Evolutionary conservation across 768 basidiomycete genomes (phyloP).

Genomic region (Rhodotorula graminis): DNA sequence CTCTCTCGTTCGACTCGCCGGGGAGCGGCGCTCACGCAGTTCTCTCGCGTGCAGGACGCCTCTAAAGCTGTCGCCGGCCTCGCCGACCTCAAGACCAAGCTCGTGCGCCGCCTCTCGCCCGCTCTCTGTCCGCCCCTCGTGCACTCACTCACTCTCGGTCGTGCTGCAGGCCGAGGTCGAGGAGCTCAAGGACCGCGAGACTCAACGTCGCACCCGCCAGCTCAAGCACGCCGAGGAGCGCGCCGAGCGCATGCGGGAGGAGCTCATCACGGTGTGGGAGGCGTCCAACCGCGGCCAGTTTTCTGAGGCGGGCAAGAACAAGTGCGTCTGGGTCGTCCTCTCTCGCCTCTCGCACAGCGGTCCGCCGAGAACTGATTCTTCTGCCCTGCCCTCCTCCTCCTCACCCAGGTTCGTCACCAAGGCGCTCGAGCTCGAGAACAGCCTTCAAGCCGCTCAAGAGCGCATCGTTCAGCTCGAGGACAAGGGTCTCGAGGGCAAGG

Average conservation of each 20-base stretch:
- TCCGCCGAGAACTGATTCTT: no score
- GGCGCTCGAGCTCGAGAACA: background rate
- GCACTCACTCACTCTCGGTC: background rate
- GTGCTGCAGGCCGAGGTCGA: background rate
- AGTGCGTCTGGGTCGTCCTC: background rate
- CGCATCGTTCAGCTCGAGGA: background rate
- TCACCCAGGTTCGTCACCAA: background rate
- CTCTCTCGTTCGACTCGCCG: no score
- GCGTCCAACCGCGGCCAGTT: background rate
- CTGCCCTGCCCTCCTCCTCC: no score
- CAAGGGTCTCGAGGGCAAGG: background rate
- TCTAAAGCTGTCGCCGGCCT: background rate
- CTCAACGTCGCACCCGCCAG: background rate
- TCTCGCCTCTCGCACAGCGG: no score
- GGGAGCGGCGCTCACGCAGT: background rate
- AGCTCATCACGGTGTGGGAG: constrained; percentile 6
- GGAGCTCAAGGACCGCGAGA: background rate
- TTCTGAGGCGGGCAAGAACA: background rate
- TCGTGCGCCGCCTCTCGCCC: background rate
- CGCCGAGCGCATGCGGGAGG: background rate
- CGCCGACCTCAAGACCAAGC: background rate
- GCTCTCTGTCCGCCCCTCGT: background rate
- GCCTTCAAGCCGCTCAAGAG: background rate
- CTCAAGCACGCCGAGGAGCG: constrained; percentile 6
- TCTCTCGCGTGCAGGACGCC: background rate